These are phyloP conservation scores for Calonectria pteridis DNA, from an alignment of 2,329 filamentous ascomycete genomes.

Conservation along the genomic window DNA sequence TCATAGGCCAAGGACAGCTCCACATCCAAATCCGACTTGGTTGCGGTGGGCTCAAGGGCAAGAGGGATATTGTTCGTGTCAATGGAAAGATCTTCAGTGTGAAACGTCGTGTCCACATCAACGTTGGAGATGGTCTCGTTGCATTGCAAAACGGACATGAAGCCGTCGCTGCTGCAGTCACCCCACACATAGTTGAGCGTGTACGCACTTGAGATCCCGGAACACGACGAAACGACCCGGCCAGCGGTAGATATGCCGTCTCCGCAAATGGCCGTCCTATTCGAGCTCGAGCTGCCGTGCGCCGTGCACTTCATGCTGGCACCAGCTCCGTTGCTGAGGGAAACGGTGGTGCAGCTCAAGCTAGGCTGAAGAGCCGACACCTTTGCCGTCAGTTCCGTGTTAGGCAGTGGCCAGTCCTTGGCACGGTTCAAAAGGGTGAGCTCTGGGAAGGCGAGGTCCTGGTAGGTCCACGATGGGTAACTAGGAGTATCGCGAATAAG, in stretches of 20 bases:
- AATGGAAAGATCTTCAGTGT: constrained; percentile 40
- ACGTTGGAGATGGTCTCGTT: constrained; percentile 40
- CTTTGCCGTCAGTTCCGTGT: constrained; percentile 37
- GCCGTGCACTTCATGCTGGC: constrained; percentile 35
- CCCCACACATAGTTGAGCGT: constrained; percentile 45
- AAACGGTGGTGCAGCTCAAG: constrained; percentile 39
- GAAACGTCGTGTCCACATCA: constrained; percentile 39
- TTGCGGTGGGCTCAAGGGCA: constrained; percentile 23
- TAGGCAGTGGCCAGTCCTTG: constrained; percentile 38
- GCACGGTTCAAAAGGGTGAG: constrained; percentile 33
- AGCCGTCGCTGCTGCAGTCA: constrained; percentile 34
- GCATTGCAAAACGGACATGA: constrained; percentile 41
- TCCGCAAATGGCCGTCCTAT: constrained; percentile 35
- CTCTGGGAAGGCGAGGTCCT: constrained; percentile 41
- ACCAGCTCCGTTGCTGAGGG: constrained; percentile 29
- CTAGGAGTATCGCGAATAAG: constrained; percentile 36
- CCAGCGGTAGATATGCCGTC: constrained; percentile 32
- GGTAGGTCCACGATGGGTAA: constrained; percentile 44
- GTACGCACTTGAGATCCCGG: constrained; percentile 32
- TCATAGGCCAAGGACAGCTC: constrained; percentile 35
- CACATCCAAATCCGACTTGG: constrained; percentile 29
- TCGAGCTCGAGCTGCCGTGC: constrained; percentile 29
- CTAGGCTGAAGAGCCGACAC: constrained; percentile 34
- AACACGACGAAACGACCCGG: constrained; percentile 40
- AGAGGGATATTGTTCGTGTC: constrained; percentile 39